phyloP scores from a whole-genome alignment of 1,284 basidiomycete genomes.

The Malassezia brasiliensis region DNA sequence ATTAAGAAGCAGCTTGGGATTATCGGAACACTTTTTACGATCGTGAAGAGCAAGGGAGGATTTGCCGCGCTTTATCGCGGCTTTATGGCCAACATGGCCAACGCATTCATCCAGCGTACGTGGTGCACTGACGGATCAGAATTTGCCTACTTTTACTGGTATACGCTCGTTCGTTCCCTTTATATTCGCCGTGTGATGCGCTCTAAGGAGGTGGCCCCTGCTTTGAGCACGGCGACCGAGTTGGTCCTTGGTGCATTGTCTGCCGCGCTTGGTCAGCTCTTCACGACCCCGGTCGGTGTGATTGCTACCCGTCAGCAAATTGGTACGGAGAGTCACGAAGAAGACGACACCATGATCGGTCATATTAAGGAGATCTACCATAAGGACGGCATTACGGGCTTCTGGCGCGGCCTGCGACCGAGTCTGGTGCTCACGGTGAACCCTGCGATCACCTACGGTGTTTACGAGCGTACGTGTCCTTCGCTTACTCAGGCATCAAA shows the following conservation, averaged over 20 bases:
- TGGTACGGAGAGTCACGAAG: slow-evolving; percentile 14
- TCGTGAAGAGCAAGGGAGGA: slow-evolving; percentile 37
- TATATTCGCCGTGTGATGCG: slow-evolving; percentile 52
- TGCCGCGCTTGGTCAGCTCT: slow-evolving; percentile 88
- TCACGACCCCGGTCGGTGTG: slow-evolving; percentile 94
- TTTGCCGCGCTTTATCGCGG: slow-evolving; percentile 73
- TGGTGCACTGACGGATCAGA: slow-evolving; percentile 55
- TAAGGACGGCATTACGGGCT: slow-evolving; percentile 81
- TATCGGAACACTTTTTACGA: slow-evolving; percentile 38
- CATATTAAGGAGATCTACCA: slow-evolving; percentile 77
- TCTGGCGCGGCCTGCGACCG: slow-evolving; percentile 90
- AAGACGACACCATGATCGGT: slow-evolving; percentile 56
- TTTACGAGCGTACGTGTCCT: slow-evolving; percentile 59
- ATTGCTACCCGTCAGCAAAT: slow-evolving; percentile 92
- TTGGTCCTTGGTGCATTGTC: slow-evolving; percentile 81
- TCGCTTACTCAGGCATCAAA: slow-evolving; percentile 59
- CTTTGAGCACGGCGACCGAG: slow-evolving; percentile 40
- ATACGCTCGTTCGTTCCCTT: slow-evolving; percentile 73
- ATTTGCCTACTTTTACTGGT: slow-evolving; percentile 99
- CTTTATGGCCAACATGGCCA: slow-evolving; percentile 94
- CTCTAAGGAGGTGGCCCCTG: slow-evolving; percentile 1
- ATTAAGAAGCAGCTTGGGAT: slow-evolving; percentile 52
- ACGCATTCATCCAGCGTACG: slow-evolving; percentile 82
- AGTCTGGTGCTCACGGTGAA: slow-evolving; percentile 83
- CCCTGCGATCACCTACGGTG: slow-evolving; percentile 95